Base-by-base conservation (phyloP, 1,139 yeast species). In the Spencermartinsiella ligniputridi region DNA sequence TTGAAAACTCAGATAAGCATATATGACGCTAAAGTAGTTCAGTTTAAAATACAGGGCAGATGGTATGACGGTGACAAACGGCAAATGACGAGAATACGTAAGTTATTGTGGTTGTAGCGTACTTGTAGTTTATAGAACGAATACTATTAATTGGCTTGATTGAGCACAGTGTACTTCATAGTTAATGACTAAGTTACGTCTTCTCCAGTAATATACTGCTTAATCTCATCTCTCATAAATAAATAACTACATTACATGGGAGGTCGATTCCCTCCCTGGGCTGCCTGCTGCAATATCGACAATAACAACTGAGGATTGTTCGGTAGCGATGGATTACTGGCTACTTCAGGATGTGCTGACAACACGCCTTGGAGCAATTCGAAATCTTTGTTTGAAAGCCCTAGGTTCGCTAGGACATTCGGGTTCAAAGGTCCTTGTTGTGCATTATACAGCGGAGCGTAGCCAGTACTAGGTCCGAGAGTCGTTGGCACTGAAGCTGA, bases 221-320 rank as follows among this genome's bases (percentile, higher is more conserved):
- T n/a, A n/a, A n/a, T n/a, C n/a, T n/a, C n/a, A n/a, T n/a, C n/a
- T n/a, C n/a, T n/a, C n/a, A n/a, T 22, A 22, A 27, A 27, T 27
- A 27, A 27, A 27, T 27, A 27, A 27, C 32, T 27, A 27, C 12
- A 27, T 27, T 27, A 27, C 8, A 8, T 11, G 32, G 15, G 15
- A 27, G 6, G 12, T 5, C 15, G 5, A n/a, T 6, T 11, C 13
- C 15, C 13, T 27, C 32, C 32, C 32, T 27, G 32, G n/a, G 32
- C 12, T 11, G 32, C 22, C 22, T 52, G 45, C 43, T 55, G 58
- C 3, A 62, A 52, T 13, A 63, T 46, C 4, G 48, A 44, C 16
- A 62, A 49, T 42, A 62, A 48, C 40, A 54, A 44, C 41, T 52
- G 52, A 3, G 67, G 65, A 47, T 63, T 55, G 20, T 45, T 49